These are phyloP conservation scores for Acorus gramineus DNA, from an alignment of 106 monocot species.

Conservation along the genomic window DNA sequence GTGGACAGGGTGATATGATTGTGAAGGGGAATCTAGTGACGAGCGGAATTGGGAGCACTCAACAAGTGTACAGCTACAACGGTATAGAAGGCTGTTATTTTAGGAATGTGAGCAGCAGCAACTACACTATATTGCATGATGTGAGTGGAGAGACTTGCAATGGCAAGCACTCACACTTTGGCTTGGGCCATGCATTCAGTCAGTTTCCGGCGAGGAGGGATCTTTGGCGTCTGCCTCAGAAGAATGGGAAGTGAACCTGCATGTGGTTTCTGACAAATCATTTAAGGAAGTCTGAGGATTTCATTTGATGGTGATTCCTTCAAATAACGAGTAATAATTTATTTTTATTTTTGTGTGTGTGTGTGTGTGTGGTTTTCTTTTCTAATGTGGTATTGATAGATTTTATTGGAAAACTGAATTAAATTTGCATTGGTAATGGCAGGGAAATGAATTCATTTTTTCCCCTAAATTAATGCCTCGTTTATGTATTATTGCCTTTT, in stretches of 20 bases:
- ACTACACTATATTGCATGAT: slow-evolving; percentile 77
- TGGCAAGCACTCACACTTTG: slow-evolving; percentile 9
- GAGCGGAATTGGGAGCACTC: slow-evolving; percentile 45
- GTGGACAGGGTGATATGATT: slow-evolving; percentile 39
- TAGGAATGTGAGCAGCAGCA: slow-evolving; percentile 78
- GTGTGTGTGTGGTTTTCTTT: too few species aligned
- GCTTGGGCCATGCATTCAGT: slow-evolving; percentile 1
- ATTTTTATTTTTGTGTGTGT: too few species aligned
- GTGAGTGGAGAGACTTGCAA: slow-evolving; percentile 30
- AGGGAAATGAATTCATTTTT: too few species aligned
- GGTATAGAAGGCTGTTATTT: slow-evolving; percentile 82
- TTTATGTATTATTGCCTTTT: too few species aligned
- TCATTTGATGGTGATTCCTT: too few species aligned
- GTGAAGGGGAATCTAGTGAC: slow-evolving; percentile 63
- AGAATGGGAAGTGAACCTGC: neutral
- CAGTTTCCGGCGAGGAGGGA: slow-evolving; percentile 3
- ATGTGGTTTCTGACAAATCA: too few species aligned
- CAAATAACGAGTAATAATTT: too few species aligned
- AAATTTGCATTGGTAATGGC: too few species aligned
- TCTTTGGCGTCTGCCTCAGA: slow-evolving; percentile 3
- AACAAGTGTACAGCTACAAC: slow-evolving; percentile 59
- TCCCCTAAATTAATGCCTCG: too few species aligned
- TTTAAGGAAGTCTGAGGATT: too few species aligned
- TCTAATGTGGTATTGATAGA: too few species aligned
- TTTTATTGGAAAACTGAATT: too few species aligned